A percentile compares a stretch with the other conserved stretches of the same genome.
Evolutionary conservation across 139 green algal species (phyloP).

Genomic region (Marvania coccoides): DNA sequence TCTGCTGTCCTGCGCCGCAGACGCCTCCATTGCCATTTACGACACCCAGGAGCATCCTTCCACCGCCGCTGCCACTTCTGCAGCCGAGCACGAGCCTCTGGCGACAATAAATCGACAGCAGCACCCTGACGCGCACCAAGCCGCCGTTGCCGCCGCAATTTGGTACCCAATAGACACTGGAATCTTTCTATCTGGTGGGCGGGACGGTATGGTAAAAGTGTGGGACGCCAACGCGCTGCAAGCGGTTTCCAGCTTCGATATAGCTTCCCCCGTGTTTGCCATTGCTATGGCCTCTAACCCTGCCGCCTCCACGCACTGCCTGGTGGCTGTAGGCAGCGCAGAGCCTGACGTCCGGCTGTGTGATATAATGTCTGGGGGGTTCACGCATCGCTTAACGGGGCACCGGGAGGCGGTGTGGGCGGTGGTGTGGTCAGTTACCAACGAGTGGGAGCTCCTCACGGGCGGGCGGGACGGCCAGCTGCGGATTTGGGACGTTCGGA

Average conservation of each 20-base stretch:
- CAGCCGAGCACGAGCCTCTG: constrained; percentile 1
- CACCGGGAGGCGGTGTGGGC: constrained; percentile 60
- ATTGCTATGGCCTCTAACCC: constrained; percentile 70
- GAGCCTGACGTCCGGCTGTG: constrained; percentile 49
- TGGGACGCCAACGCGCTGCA: constrained; percentile 71
- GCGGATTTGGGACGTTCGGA: constrained; percentile 69
- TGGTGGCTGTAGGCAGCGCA: constrained; percentile 48
- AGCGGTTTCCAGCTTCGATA: constrained; percentile 46
- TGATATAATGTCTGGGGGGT: constrained; percentile 56
- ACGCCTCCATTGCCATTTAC: constrained; percentile 43
- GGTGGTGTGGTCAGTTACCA: constrained; percentile 52
- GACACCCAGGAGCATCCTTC: constrained; percentile 33
- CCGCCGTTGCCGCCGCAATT: constrained; percentile 32
- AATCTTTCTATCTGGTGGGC: constrained; percentile 53
- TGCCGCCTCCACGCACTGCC: constrained; percentile 43
- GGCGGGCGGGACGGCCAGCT: constrained; percentile 50
- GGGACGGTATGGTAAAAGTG: constrained; percentile 57
- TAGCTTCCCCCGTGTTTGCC: constrained; percentile 48
- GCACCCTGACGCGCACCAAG: constrained; percentile 23
- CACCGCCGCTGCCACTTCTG: not conserved
- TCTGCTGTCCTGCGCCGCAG: constrained; percentile 36
- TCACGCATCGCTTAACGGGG: constrained; percentile 65
- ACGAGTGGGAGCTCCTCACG: constrained; percentile 64
- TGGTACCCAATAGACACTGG: constrained; percentile 88
- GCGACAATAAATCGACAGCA: constrained; percentile 1